Evolutionary conservation across 2,329 filamentous ascomycete species (phyloP).

Genomic region (Sphaerulina vaccinii): DNA sequence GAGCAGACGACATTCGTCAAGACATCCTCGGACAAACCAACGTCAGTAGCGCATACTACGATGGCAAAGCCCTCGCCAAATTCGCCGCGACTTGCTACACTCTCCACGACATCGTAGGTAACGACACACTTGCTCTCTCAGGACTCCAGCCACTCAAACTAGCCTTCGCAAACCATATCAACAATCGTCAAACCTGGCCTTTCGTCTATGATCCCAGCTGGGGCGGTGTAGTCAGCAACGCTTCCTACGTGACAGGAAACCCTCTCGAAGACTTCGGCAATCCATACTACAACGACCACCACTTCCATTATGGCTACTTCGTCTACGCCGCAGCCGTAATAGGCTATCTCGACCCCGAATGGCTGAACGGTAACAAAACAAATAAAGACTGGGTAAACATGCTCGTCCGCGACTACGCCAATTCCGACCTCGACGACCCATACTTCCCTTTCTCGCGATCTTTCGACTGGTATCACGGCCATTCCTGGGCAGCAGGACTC

Average conservation of each 20-base stretch:
- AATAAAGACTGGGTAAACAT: constrained; percentile 81
- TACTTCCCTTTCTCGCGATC: constrained; percentile 78
- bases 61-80: constrained; percentile 60
- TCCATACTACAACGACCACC: constrained; percentile 71
- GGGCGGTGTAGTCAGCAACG: constrained; percentile 78
- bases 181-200: constrained; percentile 45
- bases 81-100: constrained; percentile 48
- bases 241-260: constrained; percentile 74
- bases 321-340: constrained; percentile 84
- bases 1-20: constrained; percentile 68
- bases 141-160: constrained; percentile 51
- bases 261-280: constrained; percentile 83
- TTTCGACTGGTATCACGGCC: constrained; percentile 94
- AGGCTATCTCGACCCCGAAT: constrained; percentile 71
- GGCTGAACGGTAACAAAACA: constrained; percentile 58
- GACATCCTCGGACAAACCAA: constrained; percentile 72
- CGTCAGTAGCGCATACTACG: constrained; percentile 86
- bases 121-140: constrained; percentile 44
- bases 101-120: constrained; percentile 54
- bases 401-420: constrained; percentile 79
- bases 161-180: constrained; percentile 49
- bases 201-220: constrained; percentile 61
- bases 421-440: constrained; percentile 67
- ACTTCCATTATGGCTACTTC: constrained; percentile 76
- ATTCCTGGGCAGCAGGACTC: constrained; percentile 86